Conservation (phyloP, 495 filamentous ascomycete species). For the Neurospora pannonica region DNA sequence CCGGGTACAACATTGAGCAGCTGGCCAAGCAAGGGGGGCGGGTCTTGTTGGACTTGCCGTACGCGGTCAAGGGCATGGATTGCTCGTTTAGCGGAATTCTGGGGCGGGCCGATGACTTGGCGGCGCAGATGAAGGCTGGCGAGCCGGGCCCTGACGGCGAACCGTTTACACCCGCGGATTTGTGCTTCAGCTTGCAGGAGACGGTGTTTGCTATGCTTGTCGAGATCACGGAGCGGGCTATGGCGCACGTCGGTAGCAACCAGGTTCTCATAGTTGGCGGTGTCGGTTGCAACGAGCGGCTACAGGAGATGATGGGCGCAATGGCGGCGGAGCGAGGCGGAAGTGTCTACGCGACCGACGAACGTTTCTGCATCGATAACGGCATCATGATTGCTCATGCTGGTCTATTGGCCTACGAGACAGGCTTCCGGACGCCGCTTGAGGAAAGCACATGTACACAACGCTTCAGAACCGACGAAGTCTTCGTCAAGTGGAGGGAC, state of each 20-base stretch:
- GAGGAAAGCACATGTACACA: constrained; percentile 87
- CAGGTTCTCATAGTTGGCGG: constrained; percentile 94
- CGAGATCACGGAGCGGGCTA: constrained; percentile 95
- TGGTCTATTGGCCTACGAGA: constrained; percentile 72
- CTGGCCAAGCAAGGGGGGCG: constrained; percentile 65
- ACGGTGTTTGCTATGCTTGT: constrained; percentile 95
- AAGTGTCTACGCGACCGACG: constrained; percentile 87
- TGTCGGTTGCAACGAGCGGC: constrained; percentile 92
- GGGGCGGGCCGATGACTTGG: constrained; percentile 68
- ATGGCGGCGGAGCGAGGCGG: constrained; percentile 92
- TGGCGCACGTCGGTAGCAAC: constrained; percentile 88
- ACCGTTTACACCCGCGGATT: constrained; percentile 65
- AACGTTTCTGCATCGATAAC: constrained; percentile 97
- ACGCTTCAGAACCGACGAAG: constrained; percentile 90
- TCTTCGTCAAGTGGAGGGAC: constrained; percentile 84
- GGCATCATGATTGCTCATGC: constrained; percentile 99
- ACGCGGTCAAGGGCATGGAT: constrained; percentile 98
- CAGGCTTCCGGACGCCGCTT: constrained; percentile 64
- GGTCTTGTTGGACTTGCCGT: constrained; percentile 77
- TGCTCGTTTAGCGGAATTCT: constrained; percentile 90
- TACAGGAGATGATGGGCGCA: constrained; percentile 96
- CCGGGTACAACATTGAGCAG: constrained; percentile 97
- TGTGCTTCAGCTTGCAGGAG: constrained; percentile 93
- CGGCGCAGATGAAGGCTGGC: constrained; percentile 47
- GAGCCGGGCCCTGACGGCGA: constrained; percentile 33